Base-by-base conservation (phyloP, 768 basidiomycete species). In the Hygrophoropsis aurantiaca region DNA sequence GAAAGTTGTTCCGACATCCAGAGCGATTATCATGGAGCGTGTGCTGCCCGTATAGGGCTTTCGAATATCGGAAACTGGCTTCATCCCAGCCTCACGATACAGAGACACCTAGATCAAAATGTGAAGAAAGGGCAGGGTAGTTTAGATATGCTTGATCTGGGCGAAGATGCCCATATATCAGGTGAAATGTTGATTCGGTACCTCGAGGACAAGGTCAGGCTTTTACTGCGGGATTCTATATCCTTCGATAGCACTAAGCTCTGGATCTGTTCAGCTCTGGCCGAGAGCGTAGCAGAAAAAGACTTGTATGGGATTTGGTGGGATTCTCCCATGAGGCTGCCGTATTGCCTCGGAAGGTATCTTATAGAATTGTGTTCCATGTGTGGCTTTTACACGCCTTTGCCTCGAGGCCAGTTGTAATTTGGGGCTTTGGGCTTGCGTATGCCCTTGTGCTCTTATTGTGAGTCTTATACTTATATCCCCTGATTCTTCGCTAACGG, bases 1-100 rank as follows among this genome's bases (percentile, higher is more conserved):
- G 58, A 90, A 90, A 0, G 88, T 90, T 1, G 87, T 90, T 20
- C 88, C 88, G 53, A 90, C 79, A 58, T 90, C 88, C 64, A 90
- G 79, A 5, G 88, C 87, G 56, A 90, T 75, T 52, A 85, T 86
- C 44, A 90, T 77, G 48, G 84, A 78, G 55, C 86, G 77, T 15
- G 70, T 67, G 11, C 73, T 58, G 38, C 88, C 88, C 6, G 67
- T 74, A 63, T 87, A 89, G 19, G 87, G 88, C 65, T 86, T 88
- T 46, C 88, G 78, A 57, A 80, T 81, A 61, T 82, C 81, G 11
- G 75, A 69, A n/a, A 74, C 65, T 35, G 77, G 69, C 64, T 81
- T 79, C 75, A 80, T 77, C 59, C 51, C 49, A 43, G 21, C 13
- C 13, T 37, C 16, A 44, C 7, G 20, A n/a, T 16, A 47, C 23